These are phyloP conservation scores for Claviceps fusiformis DNA, from an alignment of 2,329 filamentous ascomycete species.

Conservation along the genomic window DNA sequence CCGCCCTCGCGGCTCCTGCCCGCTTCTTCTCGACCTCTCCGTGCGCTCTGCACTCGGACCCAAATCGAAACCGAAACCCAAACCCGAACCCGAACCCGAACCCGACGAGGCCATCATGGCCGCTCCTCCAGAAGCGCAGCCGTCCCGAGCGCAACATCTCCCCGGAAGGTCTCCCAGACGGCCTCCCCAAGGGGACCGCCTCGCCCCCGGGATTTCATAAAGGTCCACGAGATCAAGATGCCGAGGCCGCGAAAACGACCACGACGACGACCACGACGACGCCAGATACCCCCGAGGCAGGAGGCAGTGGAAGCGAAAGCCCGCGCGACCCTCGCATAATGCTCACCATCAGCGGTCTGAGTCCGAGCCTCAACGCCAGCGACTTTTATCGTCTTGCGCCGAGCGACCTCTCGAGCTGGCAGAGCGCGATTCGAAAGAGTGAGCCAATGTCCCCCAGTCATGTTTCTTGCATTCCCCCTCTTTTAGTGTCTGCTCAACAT, in stretches of 20 bases:
- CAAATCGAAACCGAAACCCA: too few relatives aligned
- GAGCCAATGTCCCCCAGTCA: too few relatives aligned
- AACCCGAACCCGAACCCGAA: not conserved
- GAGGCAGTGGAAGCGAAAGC: too few relatives aligned
- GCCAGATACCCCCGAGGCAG: not conserved
- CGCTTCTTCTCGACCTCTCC: not conserved
- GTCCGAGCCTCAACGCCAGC: slow-evolving; percentile 44
- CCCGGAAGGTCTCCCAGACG: too few relatives aligned
- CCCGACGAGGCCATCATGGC: slow-evolving; percentile 2
- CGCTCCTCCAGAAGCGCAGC: slow-evolving; percentile 3
- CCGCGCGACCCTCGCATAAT: slow-evolving; percentile 14
- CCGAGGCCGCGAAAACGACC: not conserved
- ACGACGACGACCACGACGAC: not conserved
- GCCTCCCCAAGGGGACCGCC: not conserved
- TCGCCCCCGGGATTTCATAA: not conserved
- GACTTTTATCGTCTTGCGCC: slow-evolving; percentile 59
- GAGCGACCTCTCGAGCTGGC: slow-evolving; percentile 56
- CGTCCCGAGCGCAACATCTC: not conserved
- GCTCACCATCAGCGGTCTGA: slow-evolving; percentile 46
- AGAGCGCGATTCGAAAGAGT: slow-evolving; percentile 46
- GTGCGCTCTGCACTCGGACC: not conserved
- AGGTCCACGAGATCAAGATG: not conserved
- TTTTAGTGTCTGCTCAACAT: too few relatives aligned
- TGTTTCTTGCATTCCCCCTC: too few relatives aligned
- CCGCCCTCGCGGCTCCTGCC: slow-evolving; percentile 9